Conservation (phyloP, 2,329 filamentous ascomycete species). For the Fusarium pininemorale region DNA sequence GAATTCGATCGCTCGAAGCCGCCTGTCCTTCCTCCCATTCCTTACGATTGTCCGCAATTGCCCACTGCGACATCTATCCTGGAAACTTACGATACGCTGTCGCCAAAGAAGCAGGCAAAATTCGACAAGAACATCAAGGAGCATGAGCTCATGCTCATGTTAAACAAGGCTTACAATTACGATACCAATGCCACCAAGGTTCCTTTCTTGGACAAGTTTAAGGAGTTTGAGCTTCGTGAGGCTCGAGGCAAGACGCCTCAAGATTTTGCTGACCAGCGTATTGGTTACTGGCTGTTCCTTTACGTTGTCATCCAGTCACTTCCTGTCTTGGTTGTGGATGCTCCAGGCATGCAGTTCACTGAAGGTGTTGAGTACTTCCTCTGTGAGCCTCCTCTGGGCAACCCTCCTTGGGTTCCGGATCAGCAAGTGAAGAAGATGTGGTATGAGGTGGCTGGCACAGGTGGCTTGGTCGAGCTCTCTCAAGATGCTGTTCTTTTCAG, state of each 20-base stretch:
- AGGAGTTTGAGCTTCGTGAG: slow-evolving; percentile 75
- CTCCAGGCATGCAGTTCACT: slow-evolving; percentile 72
- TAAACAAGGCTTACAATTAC: slow-evolving; percentile 84
- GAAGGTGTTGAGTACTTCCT: slow-evolving; percentile 84
- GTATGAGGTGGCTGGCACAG: slow-evolving; percentile 77
- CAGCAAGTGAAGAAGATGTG: slow-evolving; percentile 72
- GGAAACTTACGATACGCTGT: slow-evolving; percentile 69
- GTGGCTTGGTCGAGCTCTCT: slow-evolving; percentile 65
- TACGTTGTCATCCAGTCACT: slow-evolving; percentile 81
- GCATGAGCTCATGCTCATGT: slow-evolving; percentile 77
- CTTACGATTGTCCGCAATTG: slow-evolving; percentile 85
- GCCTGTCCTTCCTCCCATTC: slow-evolving; percentile 89
- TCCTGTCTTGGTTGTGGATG: slow-evolving; percentile 81
- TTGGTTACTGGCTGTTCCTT: slow-evolving; percentile 83
- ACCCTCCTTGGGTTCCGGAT: slow-evolving; percentile 77
- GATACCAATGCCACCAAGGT: slow-evolving; percentile 68
- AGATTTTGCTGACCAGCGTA: slow-evolving; percentile 76
- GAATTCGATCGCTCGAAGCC: slow-evolving; percentile 92
- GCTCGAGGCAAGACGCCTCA: slow-evolving; percentile 69
- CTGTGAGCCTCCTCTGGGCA: slow-evolving; percentile 77
- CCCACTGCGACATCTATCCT: slow-evolving; percentile 74
- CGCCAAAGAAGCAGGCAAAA: slow-evolving; percentile 78
- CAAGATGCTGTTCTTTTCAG: slow-evolving; percentile 69
- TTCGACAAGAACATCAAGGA: slow-evolving; percentile 78
- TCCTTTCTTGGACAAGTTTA: slow-evolving; percentile 75